phyloP scores from a whole-genome alignment of 768 basidiomycete species.

The Dioszegia crocea region DNA sequence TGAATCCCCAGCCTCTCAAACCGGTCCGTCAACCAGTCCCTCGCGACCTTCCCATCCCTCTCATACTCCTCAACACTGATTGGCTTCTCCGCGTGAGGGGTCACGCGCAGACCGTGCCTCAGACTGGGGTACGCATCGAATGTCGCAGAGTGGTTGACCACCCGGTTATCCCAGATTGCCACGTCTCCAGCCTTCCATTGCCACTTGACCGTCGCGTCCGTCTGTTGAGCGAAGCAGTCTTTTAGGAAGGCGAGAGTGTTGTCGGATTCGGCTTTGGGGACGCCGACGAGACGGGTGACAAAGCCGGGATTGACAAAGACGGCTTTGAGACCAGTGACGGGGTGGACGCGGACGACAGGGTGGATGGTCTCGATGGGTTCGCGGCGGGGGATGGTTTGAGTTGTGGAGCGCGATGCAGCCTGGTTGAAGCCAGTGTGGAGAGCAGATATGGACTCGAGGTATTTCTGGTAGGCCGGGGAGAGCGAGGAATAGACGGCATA shows the following conservation, averaged over 20 bases:
- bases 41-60: conserved; percentile 61
- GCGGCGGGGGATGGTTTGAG: conserved; percentile 66
- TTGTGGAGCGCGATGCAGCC: conserved; percentile 68
- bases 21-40: conserved; percentile 68
- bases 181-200: conserved; percentile 68
- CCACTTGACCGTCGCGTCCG: conserved; percentile 38
- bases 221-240: conserved; percentile 58
- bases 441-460: conserved; percentile 68
- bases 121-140: conserved; percentile 67
- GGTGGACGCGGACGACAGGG: conserved; percentile 78
- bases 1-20: conserved; percentile 63
- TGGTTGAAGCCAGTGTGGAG: conserved; percentile 74
- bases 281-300: conserved; percentile 69
- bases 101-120: conserved; percentile 73
- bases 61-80: conserved; percentile 68
- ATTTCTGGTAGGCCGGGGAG: conserved; percentile 68
- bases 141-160: conserved; percentile 72
- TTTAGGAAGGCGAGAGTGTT: conserved; percentile 66
- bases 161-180: conserved; percentile 81
- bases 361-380: conserved; percentile 57
- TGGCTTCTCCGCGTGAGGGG: conserved; percentile 75
- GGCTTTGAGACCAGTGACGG: conserved; percentile 78
- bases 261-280: conserved; percentile 77
- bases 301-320: conserved; percentile 81
- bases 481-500: conserved; percentile 80